Conservation (phyloP, 306 rosid species). For the Cajanus cajan region DNA sequence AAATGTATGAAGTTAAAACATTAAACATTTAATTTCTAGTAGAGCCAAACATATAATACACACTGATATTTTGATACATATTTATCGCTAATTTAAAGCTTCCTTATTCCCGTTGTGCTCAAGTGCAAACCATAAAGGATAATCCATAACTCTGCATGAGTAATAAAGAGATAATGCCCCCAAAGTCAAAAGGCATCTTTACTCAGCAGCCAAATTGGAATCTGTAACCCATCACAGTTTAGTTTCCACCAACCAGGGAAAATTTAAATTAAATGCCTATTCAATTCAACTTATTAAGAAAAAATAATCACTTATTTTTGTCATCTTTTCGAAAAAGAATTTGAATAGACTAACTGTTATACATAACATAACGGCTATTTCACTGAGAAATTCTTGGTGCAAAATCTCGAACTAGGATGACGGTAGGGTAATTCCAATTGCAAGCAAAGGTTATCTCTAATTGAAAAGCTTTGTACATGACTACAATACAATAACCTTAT, state of each 20-base stretch:
- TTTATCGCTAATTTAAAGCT: no score
- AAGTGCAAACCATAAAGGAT: no score
- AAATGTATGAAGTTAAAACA: no score
- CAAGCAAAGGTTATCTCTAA: conserved; percentile 1
- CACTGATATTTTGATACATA: no score
- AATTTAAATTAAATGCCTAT: neutral
- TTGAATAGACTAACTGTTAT: neutral
- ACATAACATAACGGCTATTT: neutral
- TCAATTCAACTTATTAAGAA: neutral
- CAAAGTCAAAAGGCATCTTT: no score
- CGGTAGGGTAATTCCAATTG: conserved; percentile 5
- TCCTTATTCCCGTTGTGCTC: no score
- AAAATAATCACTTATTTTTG: neutral
- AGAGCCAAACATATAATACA: no score
- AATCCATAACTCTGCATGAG: no score
- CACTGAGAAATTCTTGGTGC: neutral
- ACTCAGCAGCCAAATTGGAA: neutral
- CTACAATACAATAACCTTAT: neutral
- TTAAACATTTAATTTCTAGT: neutral
- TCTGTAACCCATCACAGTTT: neutral
- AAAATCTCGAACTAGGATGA: neutral
- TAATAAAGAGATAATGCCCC: no score
- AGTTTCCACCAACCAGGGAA: neutral
- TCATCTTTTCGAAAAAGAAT: neutral
- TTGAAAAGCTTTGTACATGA: conserved; percentile 36